Evolutionary conservation across 176 grass and related monocot genomes (phyloP).

Genomic region (Hsuehochloa calcarea): DNA sequence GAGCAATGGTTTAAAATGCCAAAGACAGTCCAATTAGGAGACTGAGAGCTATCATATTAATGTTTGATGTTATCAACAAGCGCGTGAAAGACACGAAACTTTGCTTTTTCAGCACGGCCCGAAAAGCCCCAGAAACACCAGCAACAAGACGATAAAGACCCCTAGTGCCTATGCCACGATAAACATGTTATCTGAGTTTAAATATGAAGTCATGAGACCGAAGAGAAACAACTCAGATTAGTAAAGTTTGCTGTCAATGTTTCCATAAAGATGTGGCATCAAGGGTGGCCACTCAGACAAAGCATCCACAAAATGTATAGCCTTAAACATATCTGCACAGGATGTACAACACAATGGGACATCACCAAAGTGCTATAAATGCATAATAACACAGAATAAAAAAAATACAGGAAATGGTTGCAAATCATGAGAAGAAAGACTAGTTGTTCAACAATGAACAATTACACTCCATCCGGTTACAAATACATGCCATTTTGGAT

Average conservation of each 20-base stretch:
- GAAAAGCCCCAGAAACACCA: background rate
- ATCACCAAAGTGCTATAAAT: background rate
- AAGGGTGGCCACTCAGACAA: background rate
- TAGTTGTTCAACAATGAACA: background rate
- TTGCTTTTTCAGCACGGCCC: background rate
- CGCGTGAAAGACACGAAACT: background rate
- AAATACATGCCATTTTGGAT: too few species aligned
- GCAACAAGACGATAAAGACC: background rate
- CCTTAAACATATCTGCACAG: background rate
- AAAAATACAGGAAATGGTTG: background rate
- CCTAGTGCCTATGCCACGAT: background rate
- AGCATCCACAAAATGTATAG: slow-evolving; percentile 13
- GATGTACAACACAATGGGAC: background rate
- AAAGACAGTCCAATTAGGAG: background rate
- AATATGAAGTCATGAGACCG: background rate
- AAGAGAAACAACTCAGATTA: background rate
- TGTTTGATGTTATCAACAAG: background rate
- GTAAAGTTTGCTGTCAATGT: background rate
- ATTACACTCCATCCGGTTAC: background rate
- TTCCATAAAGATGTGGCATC: slow-evolving; percentile 1
- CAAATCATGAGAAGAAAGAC: background rate
- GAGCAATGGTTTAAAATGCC: background rate
- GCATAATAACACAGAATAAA: background rate
- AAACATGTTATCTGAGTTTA: background rate
- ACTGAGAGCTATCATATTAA: background rate